Conservation (phyloP, 2,329 filamentous ascomycete genomes). For the Verticillium klebahnii region DNA sequence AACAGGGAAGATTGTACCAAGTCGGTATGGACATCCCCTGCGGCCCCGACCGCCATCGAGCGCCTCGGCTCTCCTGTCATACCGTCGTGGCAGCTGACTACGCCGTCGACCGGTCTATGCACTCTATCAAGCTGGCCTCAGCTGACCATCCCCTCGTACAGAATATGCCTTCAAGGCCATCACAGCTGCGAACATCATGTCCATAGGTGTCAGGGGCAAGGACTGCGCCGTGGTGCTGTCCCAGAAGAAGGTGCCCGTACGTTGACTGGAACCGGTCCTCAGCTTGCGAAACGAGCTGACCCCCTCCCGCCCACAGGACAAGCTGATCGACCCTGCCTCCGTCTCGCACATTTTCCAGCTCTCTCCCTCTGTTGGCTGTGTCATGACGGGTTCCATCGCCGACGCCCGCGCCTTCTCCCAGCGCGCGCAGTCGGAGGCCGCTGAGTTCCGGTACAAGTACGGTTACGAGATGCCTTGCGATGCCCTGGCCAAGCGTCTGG, state of each 20-base stretch:
- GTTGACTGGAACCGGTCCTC: conserved; percentile 28
- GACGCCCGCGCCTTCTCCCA: conserved; percentile 92
- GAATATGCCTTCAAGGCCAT: conserved; percentile 99
- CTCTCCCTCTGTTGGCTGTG: conserved; percentile 92
- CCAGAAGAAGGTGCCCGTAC: conserved; percentile 98
- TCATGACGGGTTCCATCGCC: conserved; percentile 98
- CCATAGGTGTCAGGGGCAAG: conserved; percentile 92
- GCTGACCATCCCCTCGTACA: conserved; percentile 35
- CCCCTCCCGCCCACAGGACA: conserved; percentile 62
- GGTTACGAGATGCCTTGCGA: conserved; percentile 99
- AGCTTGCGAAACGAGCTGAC: conserved; percentile 22
- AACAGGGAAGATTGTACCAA: conserved; percentile 98
- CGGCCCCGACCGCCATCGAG: neutral
- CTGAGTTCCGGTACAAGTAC: conserved; percentile 97
- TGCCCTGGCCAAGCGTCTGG: conserved; percentile 90
- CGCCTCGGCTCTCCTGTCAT: neutral
- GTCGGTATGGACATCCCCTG: conserved; percentile 66
- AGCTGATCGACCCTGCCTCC: conserved; percentile 95
- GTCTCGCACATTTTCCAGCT: conserved; percentile 97
- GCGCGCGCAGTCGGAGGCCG: conserved; percentile 90
- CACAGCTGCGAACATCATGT: conserved; percentile 98
- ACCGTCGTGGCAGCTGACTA: neutral
- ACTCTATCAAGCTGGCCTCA: conserved; percentile 5
- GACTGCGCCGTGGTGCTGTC: conserved; percentile 95
- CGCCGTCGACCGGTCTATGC: conserved; percentile 4